These are phyloP conservation scores for Tillandsia fasciculata DNA, from an alignment of 176 grass and related monocot species.

Conservation along the genomic window DNA sequence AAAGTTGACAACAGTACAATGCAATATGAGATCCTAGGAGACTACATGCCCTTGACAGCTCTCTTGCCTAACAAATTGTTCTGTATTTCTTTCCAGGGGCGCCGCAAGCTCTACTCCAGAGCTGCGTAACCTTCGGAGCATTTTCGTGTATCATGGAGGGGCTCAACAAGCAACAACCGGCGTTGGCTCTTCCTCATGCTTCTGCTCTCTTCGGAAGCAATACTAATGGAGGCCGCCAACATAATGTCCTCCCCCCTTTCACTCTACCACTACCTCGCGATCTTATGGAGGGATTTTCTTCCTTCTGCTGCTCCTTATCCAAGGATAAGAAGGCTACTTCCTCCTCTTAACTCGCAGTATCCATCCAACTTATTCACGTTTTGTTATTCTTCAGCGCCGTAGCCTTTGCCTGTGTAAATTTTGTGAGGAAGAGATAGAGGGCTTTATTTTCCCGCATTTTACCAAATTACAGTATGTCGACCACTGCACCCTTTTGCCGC, in stretches of 20 bases:
- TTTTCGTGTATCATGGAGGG: slow-evolving; percentile 97
- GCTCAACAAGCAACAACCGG: slow-evolving; percentile 77
- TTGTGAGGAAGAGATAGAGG: not conserved
- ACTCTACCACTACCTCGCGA: slow-evolving; percentile 48
- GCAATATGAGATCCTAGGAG: no score
- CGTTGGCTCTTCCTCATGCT: slow-evolving; percentile 33
- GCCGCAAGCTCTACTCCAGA: slow-evolving; percentile 64
- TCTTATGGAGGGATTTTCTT: slow-evolving; percentile 53
- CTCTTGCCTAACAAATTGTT: not conserved
- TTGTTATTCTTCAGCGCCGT: not conserved
- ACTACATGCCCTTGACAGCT: not conserved
- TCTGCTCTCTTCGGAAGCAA: not conserved
- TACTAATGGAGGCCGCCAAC: not conserved
- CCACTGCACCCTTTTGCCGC: no score
- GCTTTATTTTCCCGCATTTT: not conserved
- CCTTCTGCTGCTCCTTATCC: slow-evolving; percentile 49
- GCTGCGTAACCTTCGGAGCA: slow-evolving; percentile 71
- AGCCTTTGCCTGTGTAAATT: not conserved
- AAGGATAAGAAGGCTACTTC: slow-evolving; percentile 32
- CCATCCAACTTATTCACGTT: not conserved
- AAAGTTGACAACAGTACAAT: no score
- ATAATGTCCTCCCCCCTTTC: slow-evolving; percentile 60
- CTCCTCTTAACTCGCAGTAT: not conserved
- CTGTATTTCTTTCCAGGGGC: slow-evolving; percentile 32
- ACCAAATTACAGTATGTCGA: not conserved